These are phyloP conservation scores for Phytophthora cryptogea DNA, from an alignment of 352 stramenopile genomes.

Conservation along the genomic window DNA sequence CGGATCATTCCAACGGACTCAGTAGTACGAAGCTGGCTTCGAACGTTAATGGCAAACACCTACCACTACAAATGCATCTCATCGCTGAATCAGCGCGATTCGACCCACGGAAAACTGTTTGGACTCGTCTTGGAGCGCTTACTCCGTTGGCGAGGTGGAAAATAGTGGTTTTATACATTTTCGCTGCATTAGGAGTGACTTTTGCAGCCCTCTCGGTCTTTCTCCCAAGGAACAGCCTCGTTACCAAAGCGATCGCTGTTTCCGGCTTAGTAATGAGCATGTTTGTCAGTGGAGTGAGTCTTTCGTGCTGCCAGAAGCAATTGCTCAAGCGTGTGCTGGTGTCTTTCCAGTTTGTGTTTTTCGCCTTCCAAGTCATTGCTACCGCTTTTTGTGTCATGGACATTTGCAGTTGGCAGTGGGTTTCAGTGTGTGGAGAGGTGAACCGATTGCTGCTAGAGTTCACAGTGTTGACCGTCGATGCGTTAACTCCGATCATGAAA, in stretches of 20 bases:
- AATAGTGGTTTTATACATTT: conserved; percentile 1
- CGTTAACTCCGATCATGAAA: conserved; percentile 16
- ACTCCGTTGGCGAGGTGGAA: neutral
- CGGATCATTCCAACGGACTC: neutral
- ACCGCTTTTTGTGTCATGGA: neutral
- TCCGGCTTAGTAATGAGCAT: neutral
- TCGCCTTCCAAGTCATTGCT: neutral
- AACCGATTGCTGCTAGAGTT: neutral
- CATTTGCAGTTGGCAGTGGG: conserved; percentile 13
- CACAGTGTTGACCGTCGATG: conserved; percentile 11
- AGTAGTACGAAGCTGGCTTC: too few relatives aligned
- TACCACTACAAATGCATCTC: conserved; percentile 9
- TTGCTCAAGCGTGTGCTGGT: conserved; percentile 12
- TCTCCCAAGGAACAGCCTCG: neutral
- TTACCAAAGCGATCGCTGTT: neutral
- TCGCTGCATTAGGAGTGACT: neutral
- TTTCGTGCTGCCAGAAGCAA: neutral
- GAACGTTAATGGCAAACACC: too few relatives aligned
- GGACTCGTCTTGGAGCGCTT: conserved; percentile 5
- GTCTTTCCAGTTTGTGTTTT: conserved; percentile 17
- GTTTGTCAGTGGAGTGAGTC: neutral
- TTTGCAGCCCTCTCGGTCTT: conserved; percentile 10
- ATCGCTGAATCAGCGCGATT: conserved; percentile 1
- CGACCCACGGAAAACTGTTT: conserved; percentile 13
- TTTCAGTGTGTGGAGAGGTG: neutral